Conservation (phyloP, 768 basidiomycete species). For the Lyophyllum atratum region DNA sequence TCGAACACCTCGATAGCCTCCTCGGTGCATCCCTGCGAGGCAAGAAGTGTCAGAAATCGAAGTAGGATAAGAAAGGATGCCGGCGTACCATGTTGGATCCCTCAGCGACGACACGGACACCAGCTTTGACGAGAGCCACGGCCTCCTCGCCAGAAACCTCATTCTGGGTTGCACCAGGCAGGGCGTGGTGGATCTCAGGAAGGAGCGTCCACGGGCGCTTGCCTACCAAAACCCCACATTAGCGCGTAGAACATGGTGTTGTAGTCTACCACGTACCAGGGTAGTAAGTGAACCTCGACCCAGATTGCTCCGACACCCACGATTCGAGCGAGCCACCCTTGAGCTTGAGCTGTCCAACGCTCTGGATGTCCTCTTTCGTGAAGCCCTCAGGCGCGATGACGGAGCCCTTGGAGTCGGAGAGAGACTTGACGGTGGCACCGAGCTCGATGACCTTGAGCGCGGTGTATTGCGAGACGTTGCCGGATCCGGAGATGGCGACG, state of each 20-base stretch:
- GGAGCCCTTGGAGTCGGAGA: constrained; percentile 76
- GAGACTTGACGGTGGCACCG: constrained; percentile 67
- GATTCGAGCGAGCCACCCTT: constrained; percentile 49
- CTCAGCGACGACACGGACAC: constrained; percentile 71
- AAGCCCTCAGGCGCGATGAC: constrained; percentile 61
- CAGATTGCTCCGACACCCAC: constrained; percentile 27
- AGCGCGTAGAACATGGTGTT: no score
- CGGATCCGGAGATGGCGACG: constrained; percentile 64
- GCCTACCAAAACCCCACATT: constrained; percentile 32
- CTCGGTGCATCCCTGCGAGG: constrained; percentile 57
- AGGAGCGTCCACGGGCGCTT: constrained; percentile 71
- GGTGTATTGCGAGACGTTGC: constrained; percentile 77
- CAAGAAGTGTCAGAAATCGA: background rate
- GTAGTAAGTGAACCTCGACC: constrained; percentile 49
- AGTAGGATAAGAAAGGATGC: background rate
- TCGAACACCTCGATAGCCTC: constrained; percentile 78
- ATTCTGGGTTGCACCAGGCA: constrained; percentile 75
- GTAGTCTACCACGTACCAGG: constrained; percentile 43
- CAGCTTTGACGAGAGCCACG: constrained; percentile 66
- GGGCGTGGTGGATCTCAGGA: constrained; percentile 61
- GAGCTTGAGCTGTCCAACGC: constrained; percentile 55
- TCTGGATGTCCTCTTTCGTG: constrained; percentile 54
- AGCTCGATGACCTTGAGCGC: constrained; percentile 79
- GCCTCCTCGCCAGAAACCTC: constrained; percentile 72
- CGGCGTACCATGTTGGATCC: constrained; percentile 67